These are phyloP conservation scores for Penicillium tannophilum DNA, from an alignment of 495 filamentous ascomycete genomes.

Conservation along the genomic window DNA sequence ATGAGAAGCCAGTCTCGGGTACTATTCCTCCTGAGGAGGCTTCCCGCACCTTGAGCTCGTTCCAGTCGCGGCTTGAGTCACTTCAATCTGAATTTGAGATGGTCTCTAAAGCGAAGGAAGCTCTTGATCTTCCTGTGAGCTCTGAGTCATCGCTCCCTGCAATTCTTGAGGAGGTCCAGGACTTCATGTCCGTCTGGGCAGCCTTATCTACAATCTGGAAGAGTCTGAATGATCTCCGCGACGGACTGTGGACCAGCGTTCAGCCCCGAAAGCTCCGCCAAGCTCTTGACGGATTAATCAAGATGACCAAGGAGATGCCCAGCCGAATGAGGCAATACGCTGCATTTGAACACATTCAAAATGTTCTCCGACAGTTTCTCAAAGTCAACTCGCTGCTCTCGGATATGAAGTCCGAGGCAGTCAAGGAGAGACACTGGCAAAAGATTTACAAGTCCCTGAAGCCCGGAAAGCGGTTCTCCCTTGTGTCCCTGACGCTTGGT, in stretches of 20 bases:
- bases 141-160: slow-evolving; percentile 73
- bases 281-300: slow-evolving; percentile 86
- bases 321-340: slow-evolving; percentile 98
- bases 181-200: slow-evolving; percentile 98
- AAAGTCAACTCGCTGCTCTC: slow-evolving; percentile 86
- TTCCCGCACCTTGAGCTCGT: slow-evolving; percentile 72
- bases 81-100: slow-evolving; percentile 87
- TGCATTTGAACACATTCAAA: slow-evolving; percentile 96
- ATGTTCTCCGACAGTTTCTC: slow-evolving; percentile 79
- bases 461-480: slow-evolving; percentile 85
- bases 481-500: slow-evolving; percentile 89
- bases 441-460: slow-evolving; percentile 96
- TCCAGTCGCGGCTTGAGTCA: slow-evolving; percentile 77
- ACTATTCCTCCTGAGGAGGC: slow-evolving; percentile 87
- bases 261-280: slow-evolving; percentile 88
- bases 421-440: slow-evolving; percentile 93
- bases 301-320: slow-evolving; percentile 99
- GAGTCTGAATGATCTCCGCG: slow-evolving; percentile 89
- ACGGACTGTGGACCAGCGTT: slow-evolving; percentile 88
- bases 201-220: slow-evolving; percentile 95
- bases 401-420: slow-evolving; percentile 95
- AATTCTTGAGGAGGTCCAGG: slow-evolving; percentile 93
- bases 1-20: slow-evolving; percentile 94
- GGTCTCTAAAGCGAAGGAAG: slow-evolving; percentile 95
- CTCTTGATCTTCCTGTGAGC: slow-evolving; percentile 81